Evolutionary conservation across 2,329 filamentous ascomycete genomes (phyloP), one percentile per base, ranked within the genome.

Genomic region (Aspergillaceae sp.): DNA sequence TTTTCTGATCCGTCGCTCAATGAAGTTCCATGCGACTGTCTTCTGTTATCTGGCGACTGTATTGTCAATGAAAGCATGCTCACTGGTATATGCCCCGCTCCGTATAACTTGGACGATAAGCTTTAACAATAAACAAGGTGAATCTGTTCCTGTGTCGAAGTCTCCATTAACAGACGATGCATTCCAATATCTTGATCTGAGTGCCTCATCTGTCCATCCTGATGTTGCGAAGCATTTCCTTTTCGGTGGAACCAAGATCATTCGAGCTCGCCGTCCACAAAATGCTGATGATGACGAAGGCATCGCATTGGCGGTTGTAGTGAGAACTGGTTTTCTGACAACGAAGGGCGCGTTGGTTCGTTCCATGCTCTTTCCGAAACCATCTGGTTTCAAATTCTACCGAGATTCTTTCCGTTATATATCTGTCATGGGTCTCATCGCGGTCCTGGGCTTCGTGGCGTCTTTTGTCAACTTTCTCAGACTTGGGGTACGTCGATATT

Each of bases 21-120:
- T 3, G 87, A 94, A 56, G 86, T 97, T 51, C 92, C 92, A 1
- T 92, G 87, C 59, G 92, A 98, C 65, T 94, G 91, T 64, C 72
- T 98, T 32, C 72, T 98, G 4, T 76, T 98, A 0, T 87, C 87
- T 44, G 94, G 92, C 36, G 94, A 98, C 67, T 96, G 90, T 60
- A 97, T 98, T 51, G 90, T 98, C 54, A 98, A 98, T 60, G 92
- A 98, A 69, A 97, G 92, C 69, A 98, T 98, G 92, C 79, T 98
- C 33, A 98, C 92, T 35, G 81, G 74, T 76, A 61, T 52, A 61
- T 51, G 26, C 10, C 33, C 11, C 30, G 29, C 7, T 28, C 7
- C 8, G 6, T 41, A 9, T 32, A 6, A 7, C 8, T 7, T 5
- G 4, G 19, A 30, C 8, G 4, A 36, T 34, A n/a, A 28, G 33